Evolutionary conservation across 768 basidiomycete species (phyloP), one percentile per base, ranked within the genome.

Genomic region (Mycena rosella): DNA sequence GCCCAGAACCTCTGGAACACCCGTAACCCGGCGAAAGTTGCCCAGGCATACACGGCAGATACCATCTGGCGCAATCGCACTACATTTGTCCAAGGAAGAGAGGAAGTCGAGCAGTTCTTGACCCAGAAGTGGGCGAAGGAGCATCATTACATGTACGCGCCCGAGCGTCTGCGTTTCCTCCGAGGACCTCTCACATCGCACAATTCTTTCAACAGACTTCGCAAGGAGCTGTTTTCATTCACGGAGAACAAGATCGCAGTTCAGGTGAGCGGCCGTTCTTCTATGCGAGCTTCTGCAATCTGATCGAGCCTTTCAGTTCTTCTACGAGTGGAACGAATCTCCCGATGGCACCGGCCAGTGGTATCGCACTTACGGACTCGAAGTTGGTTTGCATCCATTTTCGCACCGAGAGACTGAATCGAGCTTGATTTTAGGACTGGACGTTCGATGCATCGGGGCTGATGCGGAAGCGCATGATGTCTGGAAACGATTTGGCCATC

Each of bases 51-150:
- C 75, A 87, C 87, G 0, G 77, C 81, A 32, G 83, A 87, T 72
- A 84, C 83, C 6, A 76, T 84, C 71, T 89, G 87, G 88, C 78
- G 88, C 26, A 89, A 89, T 76, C 79, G 88, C 36, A 84, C 83
- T 72, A 63, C 75, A 20, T 89, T 89, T 74, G 71, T 85, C 66
- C 62, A 67, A 36, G 87, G 87, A 0, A 78, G 79, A 27, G 78
- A 77, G 7, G 80, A 81, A 55, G 83, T 88, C 54, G 79, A 82
- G 63, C 66, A 73, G 49, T 88, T 88, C 77, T 71, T 89, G 45
- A 79, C 75, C 20, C 75, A 78, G 64, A 89, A 89, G 70, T 89
- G 88, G 88, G 72, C 75, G 44, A 81, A 78, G 63, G 87, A 89
- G 75, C 79, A 80, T 48, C 77, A 80, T 42, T 89, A 89, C 74